These are phyloP conservation scores for Myxozyma kluyveri DNA, from an alignment of 805 yeast genomes.

Conservation along the genomic window DNA sequence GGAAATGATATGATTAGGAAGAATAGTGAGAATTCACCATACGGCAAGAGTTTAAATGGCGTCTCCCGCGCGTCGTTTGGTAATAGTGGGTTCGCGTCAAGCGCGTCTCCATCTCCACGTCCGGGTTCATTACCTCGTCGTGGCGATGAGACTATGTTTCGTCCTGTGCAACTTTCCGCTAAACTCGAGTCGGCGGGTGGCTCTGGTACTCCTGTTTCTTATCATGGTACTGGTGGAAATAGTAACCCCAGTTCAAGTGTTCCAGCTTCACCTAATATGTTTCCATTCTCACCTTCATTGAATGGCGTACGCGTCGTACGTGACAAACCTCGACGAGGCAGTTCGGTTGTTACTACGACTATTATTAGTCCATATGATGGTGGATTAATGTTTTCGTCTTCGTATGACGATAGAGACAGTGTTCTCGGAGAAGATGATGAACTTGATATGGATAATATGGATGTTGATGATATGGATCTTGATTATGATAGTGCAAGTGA, in stretches of 20 bases:
- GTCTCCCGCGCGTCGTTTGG: too few species aligned
- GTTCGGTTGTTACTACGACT: slow-evolving; percentile 27
- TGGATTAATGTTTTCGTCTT: slow-evolving; percentile 27
- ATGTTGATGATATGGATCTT: slow-evolving; percentile 11
- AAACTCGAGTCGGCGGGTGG: background rate
- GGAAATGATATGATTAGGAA: background rate
- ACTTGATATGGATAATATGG: slow-evolving; percentile 15
- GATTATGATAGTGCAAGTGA: slow-evolving; percentile 44
- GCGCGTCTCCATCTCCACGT: slow-evolving; percentile 4
- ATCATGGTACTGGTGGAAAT: background rate
- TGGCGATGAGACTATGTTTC: background rate
- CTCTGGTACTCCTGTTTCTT: background rate
- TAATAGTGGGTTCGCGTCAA: slow-evolving; percentile 12
- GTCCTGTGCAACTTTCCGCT: background rate
- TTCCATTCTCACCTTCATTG: slow-evolving; percentile 27
- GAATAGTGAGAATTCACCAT: background rate
- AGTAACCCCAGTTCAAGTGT: slow-evolving; percentile 5
- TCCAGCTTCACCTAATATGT: slow-evolving; percentile 27
- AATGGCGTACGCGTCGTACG: slow-evolving; percentile 24
- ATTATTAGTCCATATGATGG: slow-evolving; percentile 27
- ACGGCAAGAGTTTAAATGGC: too few species aligned
- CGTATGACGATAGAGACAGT: slow-evolving; percentile 18
- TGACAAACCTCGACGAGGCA: slow-evolving; percentile 23
- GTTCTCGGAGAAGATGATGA: slow-evolving; percentile 12
- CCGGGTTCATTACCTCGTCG: background rate